A percentile compares a stretch with the other conserved stretches of the same genome.
Evolutionary conservation across 2,329 filamentous ascomycete species (phyloP).

Genomic region (Botrytis paeoniae): DNA sequence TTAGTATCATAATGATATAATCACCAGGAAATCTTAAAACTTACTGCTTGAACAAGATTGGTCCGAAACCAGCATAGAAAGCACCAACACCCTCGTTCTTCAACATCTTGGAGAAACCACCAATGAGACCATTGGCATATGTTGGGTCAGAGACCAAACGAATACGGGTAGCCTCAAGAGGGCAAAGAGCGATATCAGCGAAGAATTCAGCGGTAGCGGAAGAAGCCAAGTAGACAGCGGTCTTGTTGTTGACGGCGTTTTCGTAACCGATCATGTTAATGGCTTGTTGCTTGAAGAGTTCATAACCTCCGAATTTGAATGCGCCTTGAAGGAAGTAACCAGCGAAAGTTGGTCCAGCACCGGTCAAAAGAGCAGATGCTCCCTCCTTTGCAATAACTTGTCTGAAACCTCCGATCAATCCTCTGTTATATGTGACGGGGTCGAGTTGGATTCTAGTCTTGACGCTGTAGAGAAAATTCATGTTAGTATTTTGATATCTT

Average conservation of each 20-base stretch:
- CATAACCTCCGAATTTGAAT: slow-evolving; percentile 92
- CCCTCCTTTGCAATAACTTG: slow-evolving; percentile 83
- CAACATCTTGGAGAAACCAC: slow-evolving; percentile 79
- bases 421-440: slow-evolving; percentile 82
- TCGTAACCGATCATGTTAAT: slow-evolving; percentile 79
- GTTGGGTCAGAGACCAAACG: slow-evolving; percentile 86
- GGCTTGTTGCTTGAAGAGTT: slow-evolving; percentile 92
- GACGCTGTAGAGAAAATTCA: slow-evolving; percentile 56
- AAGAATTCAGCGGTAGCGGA: slow-evolving; percentile 65
- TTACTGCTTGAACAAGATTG: slow-evolving; percentile 78
- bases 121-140: slow-evolving; percentile 76
- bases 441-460: slow-evolving; percentile 96
- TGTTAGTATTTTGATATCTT: slow-evolving; percentile 28
- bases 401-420: slow-evolving; percentile 80
- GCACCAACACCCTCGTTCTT: slow-evolving; percentile 79
- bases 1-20: background rate
- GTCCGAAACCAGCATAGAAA: slow-evolving; percentile 90
- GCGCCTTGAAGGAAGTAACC: slow-evolving; percentile 94
- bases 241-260: slow-evolving; percentile 74
- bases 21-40: slow-evolving; percentile 33
- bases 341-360: slow-evolving; percentile 79
- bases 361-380: slow-evolving; percentile 80
- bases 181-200: slow-evolving; percentile 81
- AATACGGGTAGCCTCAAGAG: slow-evolving; percentile 89
- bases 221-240: slow-evolving; percentile 74